phyloP scores from a whole-genome alignment of 2,329 filamentous ascomycete species.

The Xylariaceae sp. region DNA sequence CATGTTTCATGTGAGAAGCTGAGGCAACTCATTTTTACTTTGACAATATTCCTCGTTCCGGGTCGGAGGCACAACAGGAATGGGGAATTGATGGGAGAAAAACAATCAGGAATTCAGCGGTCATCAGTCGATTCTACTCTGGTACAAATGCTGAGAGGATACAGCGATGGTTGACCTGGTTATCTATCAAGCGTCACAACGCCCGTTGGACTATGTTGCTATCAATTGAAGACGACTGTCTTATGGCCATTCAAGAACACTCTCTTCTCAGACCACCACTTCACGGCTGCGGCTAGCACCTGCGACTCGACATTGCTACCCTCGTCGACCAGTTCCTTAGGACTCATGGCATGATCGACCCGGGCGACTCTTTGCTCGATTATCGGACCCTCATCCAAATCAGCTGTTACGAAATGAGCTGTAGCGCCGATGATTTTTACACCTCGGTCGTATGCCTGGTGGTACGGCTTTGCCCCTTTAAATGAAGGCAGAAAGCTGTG shows the following conservation, averaged over 20 bases:
- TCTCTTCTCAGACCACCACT: constrained; percentile 76
- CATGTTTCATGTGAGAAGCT: no score
- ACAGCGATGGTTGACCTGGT: no score
- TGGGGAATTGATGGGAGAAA: no score
- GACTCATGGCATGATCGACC: constrained; percentile 72
- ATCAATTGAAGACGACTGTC: constrained; percentile 68
- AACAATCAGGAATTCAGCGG: no score
- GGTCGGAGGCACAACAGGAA: no score
- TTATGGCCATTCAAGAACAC: constrained; percentile 76
- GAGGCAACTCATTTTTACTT: no score
- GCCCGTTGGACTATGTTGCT: neutral
- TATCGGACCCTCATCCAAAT: constrained; percentile 81
- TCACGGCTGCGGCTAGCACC: constrained; percentile 75
- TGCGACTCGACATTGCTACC: constrained; percentile 82
- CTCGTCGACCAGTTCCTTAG: constrained; percentile 73
- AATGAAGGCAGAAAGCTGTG: constrained; percentile 82
- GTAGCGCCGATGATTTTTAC: constrained; percentile 88
- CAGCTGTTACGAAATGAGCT: constrained; percentile 80
- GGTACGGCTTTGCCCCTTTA: constrained; percentile 85
- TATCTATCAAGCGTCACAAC: no score
- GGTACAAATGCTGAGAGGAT: no score
- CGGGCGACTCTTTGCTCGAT: constrained; percentile 79
- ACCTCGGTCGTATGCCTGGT: constrained; percentile 80
- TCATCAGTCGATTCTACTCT: no score
- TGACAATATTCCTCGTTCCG: no score